These are phyloP conservation scores for Tolypocladium amazonense DNA, from an alignment of 2,329 filamentous ascomycete species.

Conservation along the genomic window DNA sequence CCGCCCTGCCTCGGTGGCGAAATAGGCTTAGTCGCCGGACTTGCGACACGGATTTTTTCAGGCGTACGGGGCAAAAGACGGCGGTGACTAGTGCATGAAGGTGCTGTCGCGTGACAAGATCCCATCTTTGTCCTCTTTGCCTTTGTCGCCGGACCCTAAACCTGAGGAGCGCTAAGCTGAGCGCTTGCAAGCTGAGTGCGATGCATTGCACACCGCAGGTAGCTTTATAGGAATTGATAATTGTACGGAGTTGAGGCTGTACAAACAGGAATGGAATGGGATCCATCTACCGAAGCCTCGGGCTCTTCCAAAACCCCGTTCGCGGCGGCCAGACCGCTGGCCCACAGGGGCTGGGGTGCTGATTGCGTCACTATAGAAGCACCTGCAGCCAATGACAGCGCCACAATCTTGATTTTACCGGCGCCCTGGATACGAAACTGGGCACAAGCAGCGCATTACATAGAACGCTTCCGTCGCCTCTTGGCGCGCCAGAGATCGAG, in stretches of 20 bases:
- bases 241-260: background rate
- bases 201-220: background rate
- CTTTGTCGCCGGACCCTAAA: background rate
- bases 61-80: no score
- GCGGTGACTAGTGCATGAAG: background rate
- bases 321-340: background rate
- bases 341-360: background rate
- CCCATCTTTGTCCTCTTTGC: background rate
- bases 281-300: background rate
- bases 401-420: background rate
- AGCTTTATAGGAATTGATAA: background rate
- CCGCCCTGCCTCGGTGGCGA: background rate
- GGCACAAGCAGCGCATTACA: background rate
- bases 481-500: background rate
- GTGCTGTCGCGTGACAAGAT: background rate
- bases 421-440: no score
- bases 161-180: background rate
- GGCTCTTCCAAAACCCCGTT: background rate
- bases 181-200: background rate
- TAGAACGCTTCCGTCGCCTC: background rate
- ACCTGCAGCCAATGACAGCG: background rate
- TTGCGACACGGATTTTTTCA: background rate
- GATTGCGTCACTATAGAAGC: background rate
- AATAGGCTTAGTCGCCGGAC: background rate
- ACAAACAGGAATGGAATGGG: no score